phyloP scores from a whole-genome alignment of 768 basidiomycete species.

The Artomyces pyxidatus region DNA sequence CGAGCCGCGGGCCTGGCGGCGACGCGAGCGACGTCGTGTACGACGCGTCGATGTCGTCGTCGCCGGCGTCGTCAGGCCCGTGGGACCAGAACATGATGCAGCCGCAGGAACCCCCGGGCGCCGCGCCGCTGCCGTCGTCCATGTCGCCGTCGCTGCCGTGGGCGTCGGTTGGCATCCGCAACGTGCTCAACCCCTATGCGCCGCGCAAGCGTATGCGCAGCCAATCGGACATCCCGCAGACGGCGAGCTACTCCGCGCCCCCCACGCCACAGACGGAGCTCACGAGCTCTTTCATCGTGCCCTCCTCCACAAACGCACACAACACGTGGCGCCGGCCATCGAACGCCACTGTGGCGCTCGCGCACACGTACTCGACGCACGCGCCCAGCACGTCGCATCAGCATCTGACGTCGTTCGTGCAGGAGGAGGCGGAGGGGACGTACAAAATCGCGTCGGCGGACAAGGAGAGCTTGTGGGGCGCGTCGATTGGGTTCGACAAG shows the following conservation, averaged over 20 bases:
- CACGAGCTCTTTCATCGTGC: constrained; percentile 6
- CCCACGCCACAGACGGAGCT: constrained; percentile 10
- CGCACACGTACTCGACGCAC: background rate
- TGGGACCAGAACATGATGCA: background rate
- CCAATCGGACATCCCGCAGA: constrained; percentile 3
- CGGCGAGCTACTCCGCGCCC: constrained; percentile 11
- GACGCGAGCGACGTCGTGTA: background rate
- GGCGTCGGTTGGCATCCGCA: constrained; percentile 5
- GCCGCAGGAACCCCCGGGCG: background rate
- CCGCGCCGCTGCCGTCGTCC: constrained; percentile 4
- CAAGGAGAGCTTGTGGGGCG: constrained; percentile 65
- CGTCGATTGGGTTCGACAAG: constrained; percentile 65
- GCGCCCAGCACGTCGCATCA: constrained; percentile 8
- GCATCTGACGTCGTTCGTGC: background rate
- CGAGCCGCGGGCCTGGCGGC: constrained; percentile 25
- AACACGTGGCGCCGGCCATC: background rate
- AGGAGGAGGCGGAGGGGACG: constrained; percentile 2
- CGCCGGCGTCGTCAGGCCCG: constrained; percentile 5
- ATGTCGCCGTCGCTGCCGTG: constrained; percentile 9
- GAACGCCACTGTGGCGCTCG: too few relatives aligned
- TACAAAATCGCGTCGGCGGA: constrained; percentile 42
- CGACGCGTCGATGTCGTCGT: background rate
- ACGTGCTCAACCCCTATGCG: constrained; percentile 3
- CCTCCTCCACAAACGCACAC: background rate
- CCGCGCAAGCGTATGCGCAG: constrained; percentile 12